These are phyloP conservation scores for Dendrothele bispora DNA, from an alignment of 768 basidiomycete species.

Conservation along the genomic window DNA sequence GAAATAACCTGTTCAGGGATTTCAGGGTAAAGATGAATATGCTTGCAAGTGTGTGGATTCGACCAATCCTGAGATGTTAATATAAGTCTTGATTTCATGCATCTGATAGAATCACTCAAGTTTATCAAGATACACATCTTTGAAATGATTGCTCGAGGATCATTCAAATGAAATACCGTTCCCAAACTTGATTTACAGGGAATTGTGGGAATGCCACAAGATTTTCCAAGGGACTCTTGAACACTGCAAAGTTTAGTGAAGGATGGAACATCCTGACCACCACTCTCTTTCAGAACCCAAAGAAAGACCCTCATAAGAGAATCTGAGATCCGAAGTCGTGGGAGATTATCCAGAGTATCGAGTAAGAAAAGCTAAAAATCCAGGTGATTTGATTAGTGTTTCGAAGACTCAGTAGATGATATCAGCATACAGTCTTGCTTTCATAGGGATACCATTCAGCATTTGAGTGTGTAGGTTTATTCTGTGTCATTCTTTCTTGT, in stretches of 20 bases:
- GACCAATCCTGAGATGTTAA: constrained; percentile 15
- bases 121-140: constrained; percentile 7
- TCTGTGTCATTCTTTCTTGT: too few relatives aligned
- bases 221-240: not conserved
- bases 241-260: constrained; percentile 11
- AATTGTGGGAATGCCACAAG: constrained; percentile 6
- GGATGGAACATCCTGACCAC: constrained; percentile 19
- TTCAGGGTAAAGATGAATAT: constrained; percentile 15
- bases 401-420: not conserved
- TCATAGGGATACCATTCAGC: not conserved
- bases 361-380: constrained; percentile 18
- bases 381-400: not conserved
- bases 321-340: constrained; percentile 16
- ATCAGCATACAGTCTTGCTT: not conserved
- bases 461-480: too few relatives aligned
- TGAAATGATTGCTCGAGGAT: constrained; percentile 10
- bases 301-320: constrained; percentile 14
- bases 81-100: too few relatives aligned
- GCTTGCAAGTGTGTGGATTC: constrained; percentile 11
- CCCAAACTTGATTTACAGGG: constrained; percentile 9
- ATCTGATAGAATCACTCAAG: too few relatives aligned
- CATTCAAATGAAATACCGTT: constrained; percentile 20
- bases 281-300: constrained; percentile 17
- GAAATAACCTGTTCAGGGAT: constrained; percentile 8
- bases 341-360: constrained; percentile 20